Base-by-base conservation (phyloP, 2,329 filamentous ascomycete species). In the Colletotrichum godetiae region DNA sequence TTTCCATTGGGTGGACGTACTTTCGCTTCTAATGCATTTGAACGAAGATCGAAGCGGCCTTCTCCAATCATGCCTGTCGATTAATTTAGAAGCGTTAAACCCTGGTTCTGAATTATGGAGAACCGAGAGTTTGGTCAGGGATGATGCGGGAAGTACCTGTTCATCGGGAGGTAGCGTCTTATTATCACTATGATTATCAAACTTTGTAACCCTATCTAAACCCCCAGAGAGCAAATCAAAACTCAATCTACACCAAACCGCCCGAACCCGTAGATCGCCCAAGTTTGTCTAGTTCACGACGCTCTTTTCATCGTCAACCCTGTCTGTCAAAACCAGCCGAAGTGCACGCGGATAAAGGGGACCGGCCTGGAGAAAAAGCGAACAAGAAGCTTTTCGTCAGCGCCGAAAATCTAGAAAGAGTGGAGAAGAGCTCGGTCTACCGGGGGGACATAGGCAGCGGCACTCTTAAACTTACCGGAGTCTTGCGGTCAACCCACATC, bases 401-500 rank as follows among this genome's bases (percentile, higher is more conserved):
- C 37, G 22, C n/a, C n/a, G 37, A 46, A 72, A 22, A 64, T 35
- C 56, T 63, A 59, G 58, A 57, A 5, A 53, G 7, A 52, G 33
- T 15, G 24, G 46, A 37, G 22, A 13, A 8, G 22, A 13, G 7
- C 2, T 24, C 59, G 46, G 29, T 27, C 27, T n/a, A 53, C 12
- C 33, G 37, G 29, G 27, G 15, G 57, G n/a, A 60, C 13, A 27
- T 49, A 5, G 59, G 42, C 42, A 22, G 35, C 13, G 13, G 4
- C 4, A 42, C 4, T 19, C 19, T 58, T n/a, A 49, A 29, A 76
- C 78, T 76, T 76, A 83, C 82, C 49, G 81, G 78, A 5, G 80
- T 82, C 80, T 82, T 80, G 58, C 75, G 77, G 59, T 77, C 76
- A 31, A 74, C 70, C 79, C 80, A 82, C 8, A 72, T 75, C 13